Evolutionary conservation across 768 basidiomycete genomes (phyloP), one percentile per base, ranked within the genome.

Genomic region (Boletus rubroflammeus): DNA sequence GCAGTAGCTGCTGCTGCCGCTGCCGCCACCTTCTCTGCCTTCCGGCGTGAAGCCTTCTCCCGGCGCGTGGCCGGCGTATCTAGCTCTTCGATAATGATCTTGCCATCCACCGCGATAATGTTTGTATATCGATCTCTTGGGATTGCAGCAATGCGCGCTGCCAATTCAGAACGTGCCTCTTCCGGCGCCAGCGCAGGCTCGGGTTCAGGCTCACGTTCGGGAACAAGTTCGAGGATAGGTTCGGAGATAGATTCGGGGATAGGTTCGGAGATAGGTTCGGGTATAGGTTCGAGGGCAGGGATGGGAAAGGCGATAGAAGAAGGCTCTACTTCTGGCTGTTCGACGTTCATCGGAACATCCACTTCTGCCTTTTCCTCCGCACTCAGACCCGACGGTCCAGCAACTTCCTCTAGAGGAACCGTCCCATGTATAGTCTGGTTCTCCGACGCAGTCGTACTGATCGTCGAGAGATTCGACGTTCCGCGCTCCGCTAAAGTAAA

Each of bases 11-110:
- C 73, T 1, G 59, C 66, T 1, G 63, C 67, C 38, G 61, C 67
- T 1, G 64, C 67, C 34, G 61, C 68, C 45, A 53, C 73, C 38
- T 69, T 68, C 52, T 72, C 68, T n/a, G 63, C 76, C 63, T 79
- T 83, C 47, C 70, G 73, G 8, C 76, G 75, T 54, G 72, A 67
- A 19, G 74, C 75, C 68, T 84, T 87, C 67, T 81, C 77, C 47
- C 80, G 76, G 5, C 88, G 81, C 38, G 80, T 84, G 4, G 78
- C 78, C 34, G 88, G 88, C 6, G 88, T 85, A 62, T 89, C 88
- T 23, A 90, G 74, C 55, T 82, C 81, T 63, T 90, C 87, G 52
- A 90, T 80, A 51, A 88, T 79, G 44, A 85, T 75, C 53, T 71
- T 76, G n/a, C 80, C 79, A 41, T 73, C 72, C n/a, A 77, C 71